Evolutionary conservation across 495 filamentous ascomycete genomes (phyloP), one percentile per base, ranked within the genome.

Genomic region (Antarctomyces pellizariae): DNA sequence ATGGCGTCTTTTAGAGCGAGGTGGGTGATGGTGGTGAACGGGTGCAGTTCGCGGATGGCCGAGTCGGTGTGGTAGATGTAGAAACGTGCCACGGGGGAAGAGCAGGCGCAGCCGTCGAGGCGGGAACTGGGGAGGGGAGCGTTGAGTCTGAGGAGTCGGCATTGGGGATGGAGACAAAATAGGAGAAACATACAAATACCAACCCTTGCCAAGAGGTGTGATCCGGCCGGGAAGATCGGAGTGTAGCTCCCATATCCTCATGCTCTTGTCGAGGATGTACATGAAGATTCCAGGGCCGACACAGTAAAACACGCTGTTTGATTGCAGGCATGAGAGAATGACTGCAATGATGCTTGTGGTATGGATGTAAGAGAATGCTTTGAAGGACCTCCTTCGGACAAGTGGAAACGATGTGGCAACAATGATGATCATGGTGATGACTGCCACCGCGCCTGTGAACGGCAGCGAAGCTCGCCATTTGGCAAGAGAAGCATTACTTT

Each of bases 221-320:
- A 48, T 30, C 1, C 28, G 36, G 15, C 41, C 37, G 12, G 40
- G 29, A 14, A 46, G 22, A n/a, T 31, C 26, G 16, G 26, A 26
- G 14, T 33, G 33, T 13, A 48, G 27, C 34, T 48, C 45, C 16
- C 38, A 37, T 0, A 48, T 12, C 3, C 45, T 37, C 44, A 48
- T 48, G 7, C 26, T 22, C 45, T 44, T 46, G 16, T 48, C 45
- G 5, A 46, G 27, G 2, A 38, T 7, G 44, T 41, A 48, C 43
- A 48, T 42, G 9, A 33, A 35, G 7, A 48, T 17, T 1, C 45
- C 45, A 2, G 44, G 45, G 16, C 41, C 32, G 9, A 35, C 43
- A 27, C 43, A 46, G 24, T 48, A 48, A 14, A 48, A 43, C 44
- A 48, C 43, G 6, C 44, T 48, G 12, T 44, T 48, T 3, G 45